Conservation (phyloP, 2,329 filamentous ascomycete species). For the Fusarium cicatricum region DNA sequence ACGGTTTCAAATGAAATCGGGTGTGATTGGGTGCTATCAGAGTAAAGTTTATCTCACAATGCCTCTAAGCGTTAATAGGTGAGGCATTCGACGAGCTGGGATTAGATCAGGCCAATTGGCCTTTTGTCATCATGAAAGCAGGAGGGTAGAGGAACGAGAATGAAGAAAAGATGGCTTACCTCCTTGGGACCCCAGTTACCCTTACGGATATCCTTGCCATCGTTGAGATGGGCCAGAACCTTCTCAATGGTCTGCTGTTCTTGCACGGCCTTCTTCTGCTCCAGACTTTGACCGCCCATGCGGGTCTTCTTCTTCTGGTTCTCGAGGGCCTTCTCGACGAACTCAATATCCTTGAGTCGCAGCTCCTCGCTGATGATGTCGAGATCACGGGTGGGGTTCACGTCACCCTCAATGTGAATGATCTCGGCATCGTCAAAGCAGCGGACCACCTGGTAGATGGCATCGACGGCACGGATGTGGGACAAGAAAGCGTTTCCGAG, state of each 20-base stretch:
- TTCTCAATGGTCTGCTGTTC: conserved; percentile 95
- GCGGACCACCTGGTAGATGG: conserved; percentile 96
- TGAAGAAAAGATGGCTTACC: conserved; percentile 68
- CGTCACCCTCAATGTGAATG: conserved; percentile 98
- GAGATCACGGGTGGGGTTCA: conserved; percentile 92
- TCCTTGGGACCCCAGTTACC: conserved; percentile 91
- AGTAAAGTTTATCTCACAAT: conserved; percentile 85
- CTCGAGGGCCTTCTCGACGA: conserved; percentile 94
- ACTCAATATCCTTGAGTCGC: conserved; percentile 98
- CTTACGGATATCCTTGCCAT: conserved; percentile 93
- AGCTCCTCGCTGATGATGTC: conserved; percentile 98
- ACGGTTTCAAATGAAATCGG: conserved; percentile 5
- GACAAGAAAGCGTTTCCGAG: conserved; percentile 98
- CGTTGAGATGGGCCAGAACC: conserved; percentile 81
- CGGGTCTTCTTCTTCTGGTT: conserved; percentile 92
- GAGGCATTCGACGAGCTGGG: conserved; percentile 99
- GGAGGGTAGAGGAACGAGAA: conserved; percentile 20
- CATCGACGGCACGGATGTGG: conserved; percentile 97
- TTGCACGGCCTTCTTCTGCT: conserved; percentile 97
- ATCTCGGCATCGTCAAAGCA: conserved; percentile 99
- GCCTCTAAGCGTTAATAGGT: conserved; percentile 75
- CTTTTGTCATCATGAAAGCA: conserved; percentile 94
- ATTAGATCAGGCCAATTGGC: conserved; percentile 92
- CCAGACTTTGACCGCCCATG: conserved; percentile 91
- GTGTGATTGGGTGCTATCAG: conserved; percentile 60